Conservation (phyloP, 2,329 filamentous ascomycete species). For the Cytospora piceae region DNA sequence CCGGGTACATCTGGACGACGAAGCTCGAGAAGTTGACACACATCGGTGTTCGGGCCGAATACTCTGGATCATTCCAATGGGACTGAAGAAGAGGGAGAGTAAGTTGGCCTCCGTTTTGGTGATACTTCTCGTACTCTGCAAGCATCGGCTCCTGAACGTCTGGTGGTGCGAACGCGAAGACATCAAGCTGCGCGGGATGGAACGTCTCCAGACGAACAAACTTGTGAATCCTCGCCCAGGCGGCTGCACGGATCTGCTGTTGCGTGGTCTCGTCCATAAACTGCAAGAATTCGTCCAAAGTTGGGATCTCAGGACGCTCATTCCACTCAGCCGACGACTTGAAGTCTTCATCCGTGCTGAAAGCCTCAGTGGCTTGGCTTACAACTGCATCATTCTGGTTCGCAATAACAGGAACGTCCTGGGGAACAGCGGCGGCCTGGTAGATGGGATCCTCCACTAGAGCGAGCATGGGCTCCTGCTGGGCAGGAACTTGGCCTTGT, state of each 20-base stretch:
- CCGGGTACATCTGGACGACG: neutral
- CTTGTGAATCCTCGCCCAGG: neutral
- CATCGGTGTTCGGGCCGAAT: neutral
- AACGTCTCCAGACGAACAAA: neutral
- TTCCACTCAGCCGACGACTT: neutral
- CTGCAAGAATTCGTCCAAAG: neutral
- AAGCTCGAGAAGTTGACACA: neutral
- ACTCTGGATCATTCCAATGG: neutral
- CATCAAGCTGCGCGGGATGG: neutral
- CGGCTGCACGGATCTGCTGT: neutral
- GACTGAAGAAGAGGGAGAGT: neutral
- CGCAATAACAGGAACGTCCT: neutral
- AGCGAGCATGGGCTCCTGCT: neutral
- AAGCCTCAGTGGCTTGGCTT: neutral
- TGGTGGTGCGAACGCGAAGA: slow-evolving; percentile 1
- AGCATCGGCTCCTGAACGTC: neutral
- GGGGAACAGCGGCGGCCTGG: neutral
- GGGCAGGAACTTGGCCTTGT: neutral
- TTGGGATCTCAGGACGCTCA: neutral
- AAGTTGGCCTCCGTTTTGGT: neutral
- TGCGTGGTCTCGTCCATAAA: neutral
- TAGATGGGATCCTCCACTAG: neutral
- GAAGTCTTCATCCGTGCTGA: neutral
- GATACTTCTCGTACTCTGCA: neutral
- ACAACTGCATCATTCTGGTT: neutral